These are phyloP conservation scores for Penicillium bialowiezense DNA, from an alignment of 495 filamentous ascomycete species.

Conservation along the genomic window DNA sequence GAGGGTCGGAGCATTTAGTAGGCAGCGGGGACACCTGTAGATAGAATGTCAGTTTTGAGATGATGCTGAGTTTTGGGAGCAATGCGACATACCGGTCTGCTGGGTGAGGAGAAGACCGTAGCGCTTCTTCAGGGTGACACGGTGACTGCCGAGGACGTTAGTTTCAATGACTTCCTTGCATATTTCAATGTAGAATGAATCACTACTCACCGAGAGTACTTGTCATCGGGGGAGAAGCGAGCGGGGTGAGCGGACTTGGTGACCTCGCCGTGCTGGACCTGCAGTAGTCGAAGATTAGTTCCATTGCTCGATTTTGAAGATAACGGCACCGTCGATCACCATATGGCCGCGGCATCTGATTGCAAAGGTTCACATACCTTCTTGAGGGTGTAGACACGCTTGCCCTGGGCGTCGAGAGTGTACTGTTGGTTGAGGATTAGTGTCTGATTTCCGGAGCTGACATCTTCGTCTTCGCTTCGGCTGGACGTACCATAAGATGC, in stretches of 20 bases:
- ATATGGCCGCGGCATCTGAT: background rate
- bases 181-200: background rate
- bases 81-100: constrained; percentile 51
- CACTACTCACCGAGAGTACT: constrained; percentile 73
- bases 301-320: constrained; percentile 27
- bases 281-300: constrained; percentile 1
- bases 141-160: constrained; percentile 55
- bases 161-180: background rate
- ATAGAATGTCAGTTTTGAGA: constrained; percentile 10
- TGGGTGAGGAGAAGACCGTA: constrained; percentile 84
- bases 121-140: constrained; percentile 88
- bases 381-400: constrained; percentile 76
- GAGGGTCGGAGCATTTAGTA: constrained; percentile 23
- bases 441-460: constrained; percentile 1
- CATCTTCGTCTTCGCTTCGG: constrained; percentile 1
- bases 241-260: constrained; percentile 96
- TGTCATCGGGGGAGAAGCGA: constrained; percentile 95
- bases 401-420: constrained; percentile 72
- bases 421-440: constrained; percentile 48
- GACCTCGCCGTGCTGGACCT: constrained; percentile 62
- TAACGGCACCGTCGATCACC: background rate
- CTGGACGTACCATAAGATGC: constrained; percentile 52
- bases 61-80: background rate
- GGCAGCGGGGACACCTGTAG: constrained; percentile 28
- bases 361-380: constrained; percentile 23